Base-by-base conservation (phyloP, 2,329 filamentous ascomycete genomes). In the Colletotrichum simmondsii region DNA sequence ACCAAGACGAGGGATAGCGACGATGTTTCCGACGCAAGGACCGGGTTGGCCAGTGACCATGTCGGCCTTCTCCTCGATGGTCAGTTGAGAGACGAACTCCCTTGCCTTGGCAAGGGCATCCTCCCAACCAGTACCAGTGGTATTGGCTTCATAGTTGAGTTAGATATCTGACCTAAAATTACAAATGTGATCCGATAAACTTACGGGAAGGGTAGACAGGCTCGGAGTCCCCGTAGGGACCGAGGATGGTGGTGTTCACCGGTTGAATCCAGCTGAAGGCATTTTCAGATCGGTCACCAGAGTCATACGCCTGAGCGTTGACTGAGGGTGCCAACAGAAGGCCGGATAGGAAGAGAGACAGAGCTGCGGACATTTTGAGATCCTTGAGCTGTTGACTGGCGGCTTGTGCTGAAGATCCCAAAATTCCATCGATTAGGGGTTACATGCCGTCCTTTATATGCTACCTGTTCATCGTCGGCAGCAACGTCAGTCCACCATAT, bases 291-390 rank as follows among this genome's bases (percentile, higher is more conserved):
- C 79, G 78, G 4, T 68, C 73, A 22, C 72, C 57, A 6, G 76
- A 42, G 24, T 76, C 77, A 54, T 77, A 82, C 26, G 73, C 69
- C 60, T 82, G 80, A 12, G 76, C 77, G 53, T 70, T 76, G 62
- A 74, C 79, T 32, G 74, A 57, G n/a, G 77, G 74, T 52, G 78
- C 75, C 59, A 79, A 76, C 74, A 81, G 61, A n/a, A 81, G 77
- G 74, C 79, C 76, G n/a, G 80, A 79, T 42, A 83, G 71, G 60
- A 94, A 26, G 79, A 79, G 58, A 82, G 72, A 62, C 94, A 87
- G 67, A 59, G 75, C 69, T 52, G 77, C 73, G 35, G 71, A 68
- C 61, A 77, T 64, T 56, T 76, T 75, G 28, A 70, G 49, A 58
- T 52, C 60, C 66, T 58, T 65, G 49, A 61, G 59, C 24, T 65